Base-by-base conservation (phyloP, 306 rosid species). In the Astragalus glycyphyllos region DNA sequence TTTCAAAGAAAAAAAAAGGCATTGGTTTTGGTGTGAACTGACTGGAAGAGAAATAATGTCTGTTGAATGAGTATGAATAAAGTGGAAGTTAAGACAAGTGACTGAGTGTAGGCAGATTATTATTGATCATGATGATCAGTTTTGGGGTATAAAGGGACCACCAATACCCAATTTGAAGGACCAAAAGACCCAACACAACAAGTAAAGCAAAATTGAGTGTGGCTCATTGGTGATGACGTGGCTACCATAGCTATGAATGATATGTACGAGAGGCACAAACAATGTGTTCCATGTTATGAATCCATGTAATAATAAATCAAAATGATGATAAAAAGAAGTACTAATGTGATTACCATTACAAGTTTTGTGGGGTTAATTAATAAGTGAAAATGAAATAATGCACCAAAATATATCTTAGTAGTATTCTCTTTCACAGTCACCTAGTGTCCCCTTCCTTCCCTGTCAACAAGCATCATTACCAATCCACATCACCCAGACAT, bases 381-480 rank as follows among this genome's bases (percentile, higher is more conserved):
- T 20, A 20, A 20, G 23, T 20, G 23, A 20, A 20, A 2, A 20
- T 20, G 56, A 60, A 17, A 37, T 29, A 71, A 57, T 12, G 50
- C 17, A 38, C 4, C 8, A 37, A 26, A 26, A 26, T 20, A 26
- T 26, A 26, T 2, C 3, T 4, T 26, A 26, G 4, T 26, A 26
- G 4, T 26, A 26, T 26, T 3, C 31, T 26, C 31, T 26, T 26
- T 83, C 78, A 40, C 58, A 49, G 76, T 81, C 84, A 73, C 6
- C 8, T 26, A 50, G 55, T 80, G 85, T 84, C 79, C 75, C 71
- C 72, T 10, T 31, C 38, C 38, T 47, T 31, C 38, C 38, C 50
- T 69, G 84, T 86, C 88, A 85, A 75, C 78, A 80, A 40, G 64
- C 84, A 84, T 83, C 84, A 83, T 82, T 48, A 73, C 68, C 6